These are phyloP conservation scores for Verticillium isaacii DNA, from an alignment of 2,329 filamentous ascomycete species.

Conservation along the genomic window DNA sequence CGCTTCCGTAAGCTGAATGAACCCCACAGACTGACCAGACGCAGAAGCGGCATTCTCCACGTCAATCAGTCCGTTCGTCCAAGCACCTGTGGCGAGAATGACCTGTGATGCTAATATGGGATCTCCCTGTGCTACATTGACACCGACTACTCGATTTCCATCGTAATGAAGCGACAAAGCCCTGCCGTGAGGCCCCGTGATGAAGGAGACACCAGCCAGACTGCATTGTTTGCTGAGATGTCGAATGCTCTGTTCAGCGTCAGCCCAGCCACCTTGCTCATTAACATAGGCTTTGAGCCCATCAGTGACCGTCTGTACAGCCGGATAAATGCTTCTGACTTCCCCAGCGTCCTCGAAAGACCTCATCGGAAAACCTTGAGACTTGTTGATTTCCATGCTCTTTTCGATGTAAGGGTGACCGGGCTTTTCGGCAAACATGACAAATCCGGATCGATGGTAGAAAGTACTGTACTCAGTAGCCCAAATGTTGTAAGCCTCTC, in stretches of 20 bases:
- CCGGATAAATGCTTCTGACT: constrained; percentile 12
- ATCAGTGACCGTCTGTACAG: constrained; percentile 15
- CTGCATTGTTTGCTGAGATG: constrained; percentile 19
- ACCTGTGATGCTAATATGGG: neutral
- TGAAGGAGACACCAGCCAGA: constrained; percentile 20
- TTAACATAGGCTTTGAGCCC: constrained; percentile 14
- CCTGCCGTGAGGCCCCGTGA: constrained; percentile 20
- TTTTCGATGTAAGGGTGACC: constrained; percentile 11
- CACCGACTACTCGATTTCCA: constrained; percentile 13
- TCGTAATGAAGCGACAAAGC: constrained; percentile 16
- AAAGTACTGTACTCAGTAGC: constrained; percentile 18
- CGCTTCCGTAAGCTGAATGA: constrained; percentile 53
- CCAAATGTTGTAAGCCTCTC: constrained; percentile 24
- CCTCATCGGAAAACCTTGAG: constrained; percentile 13
- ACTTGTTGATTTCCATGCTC: constrained; percentile 9
- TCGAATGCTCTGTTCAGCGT: constrained; percentile 19
- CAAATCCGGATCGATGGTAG: constrained; percentile 22
- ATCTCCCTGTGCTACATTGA: constrained; percentile 12
- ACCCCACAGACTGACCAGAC: constrained; percentile 62
- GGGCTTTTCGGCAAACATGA: constrained; percentile 16
- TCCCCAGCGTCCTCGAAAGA: constrained; percentile 19
- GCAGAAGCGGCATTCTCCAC: constrained; percentile 57
- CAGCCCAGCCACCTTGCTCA: constrained; percentile 22
- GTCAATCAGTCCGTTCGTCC: constrained; percentile 52
- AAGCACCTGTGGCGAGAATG: constrained; percentile 64